Base-by-base conservation (phyloP, 345 rosid species). In the Sisymbrium altissimum region DNA sequence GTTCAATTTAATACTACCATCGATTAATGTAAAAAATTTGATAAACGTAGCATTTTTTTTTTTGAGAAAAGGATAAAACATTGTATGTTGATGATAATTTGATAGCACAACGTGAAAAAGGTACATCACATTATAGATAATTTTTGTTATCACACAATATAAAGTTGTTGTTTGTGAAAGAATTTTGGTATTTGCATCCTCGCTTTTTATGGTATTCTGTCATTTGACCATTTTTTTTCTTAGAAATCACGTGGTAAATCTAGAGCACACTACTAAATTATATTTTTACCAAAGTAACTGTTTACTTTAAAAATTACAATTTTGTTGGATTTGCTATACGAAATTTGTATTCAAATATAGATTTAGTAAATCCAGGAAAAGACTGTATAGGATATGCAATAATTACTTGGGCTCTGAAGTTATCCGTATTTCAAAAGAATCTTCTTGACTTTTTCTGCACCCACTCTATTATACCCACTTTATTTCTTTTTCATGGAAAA, bases 361-460 rank as follows among this genome's bases (percentile, higher is more conserved):
- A 73, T 65, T 73, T 73, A 43, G 72, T 65, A 40, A 65, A 55
- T 73, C 72, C 58, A 55, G 38, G 50, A 45, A 35, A 23, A 39
- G 27, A 64, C 21, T 3, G 29, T 54, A 10, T 33, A 43, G 1
- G 70, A 59, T 55, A 59, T 66, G 38, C n/a, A 60, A 60, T 50
- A 50, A 39, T 75, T 21, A 66, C 69, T 75, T 53, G 57, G 68
- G 68, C 36, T 74, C 58, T 52, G 69, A 68, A 75, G 40, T 50
- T 43, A 67, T 56, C 55, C 68, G 38, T 75, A 62, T 49, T 74
- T 74, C 73, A 59, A 67, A 74, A 59, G 73, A 49, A 75, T 75
- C 68, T 74, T 74, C 69, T 58, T 57, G 17, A 60, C 68, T 67
- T 75, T 75, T 50, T 25, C 68, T 75, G 68, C 64, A 64, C 23